phyloP scores from a whole-genome alignment of 306 rosid species.

The Luffa aegyptiaca region DNA sequence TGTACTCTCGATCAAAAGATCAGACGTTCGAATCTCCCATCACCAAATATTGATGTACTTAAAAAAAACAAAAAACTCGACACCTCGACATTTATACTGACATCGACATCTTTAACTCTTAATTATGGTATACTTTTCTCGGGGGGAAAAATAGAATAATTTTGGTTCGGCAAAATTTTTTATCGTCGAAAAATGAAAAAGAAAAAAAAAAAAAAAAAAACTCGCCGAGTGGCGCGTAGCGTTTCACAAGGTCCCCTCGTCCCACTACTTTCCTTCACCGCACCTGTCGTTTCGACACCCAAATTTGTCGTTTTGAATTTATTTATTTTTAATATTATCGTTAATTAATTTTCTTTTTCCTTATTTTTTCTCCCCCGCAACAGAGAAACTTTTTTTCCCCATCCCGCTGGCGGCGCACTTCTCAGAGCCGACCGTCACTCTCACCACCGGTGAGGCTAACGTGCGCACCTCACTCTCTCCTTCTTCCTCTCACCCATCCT shows the following conservation, averaged over 20 bases:
- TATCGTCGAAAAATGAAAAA: background rate
- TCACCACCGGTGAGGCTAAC: conserved; percentile 25
- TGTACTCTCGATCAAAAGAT: too few relatives aligned
- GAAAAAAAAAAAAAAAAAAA: background rate
- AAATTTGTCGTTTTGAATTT: background rate
- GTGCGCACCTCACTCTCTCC: conserved; percentile 38
- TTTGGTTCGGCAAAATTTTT: too few relatives aligned
- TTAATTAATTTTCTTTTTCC: background rate
- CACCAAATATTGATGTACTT: too few relatives aligned
- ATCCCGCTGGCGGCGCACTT: conserved; percentile 39
- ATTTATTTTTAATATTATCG: conserved; percentile 1
- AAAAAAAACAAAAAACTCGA: too few relatives aligned
- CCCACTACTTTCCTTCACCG: conserved; percentile 7
- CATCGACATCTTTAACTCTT: too few relatives aligned
- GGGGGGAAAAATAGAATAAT: too few relatives aligned
- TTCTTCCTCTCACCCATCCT: conserved; percentile 8
- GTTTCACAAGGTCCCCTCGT: background rate
- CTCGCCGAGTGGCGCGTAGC: background rate
- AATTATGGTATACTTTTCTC: too few relatives aligned
- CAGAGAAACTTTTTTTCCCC: background rate
- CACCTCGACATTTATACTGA: too few relatives aligned
- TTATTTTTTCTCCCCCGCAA: conserved; percentile 4
- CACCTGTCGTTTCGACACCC: background rate
- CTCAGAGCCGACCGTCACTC: conserved; percentile 23
- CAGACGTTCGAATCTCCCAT: too few relatives aligned